Percentiles rank a stretch among this genome's conserved stretches.
Conservation (phyloP, 225 moss, liverwort and hornwort genomes). For the Bryum argenteum region DNA sequence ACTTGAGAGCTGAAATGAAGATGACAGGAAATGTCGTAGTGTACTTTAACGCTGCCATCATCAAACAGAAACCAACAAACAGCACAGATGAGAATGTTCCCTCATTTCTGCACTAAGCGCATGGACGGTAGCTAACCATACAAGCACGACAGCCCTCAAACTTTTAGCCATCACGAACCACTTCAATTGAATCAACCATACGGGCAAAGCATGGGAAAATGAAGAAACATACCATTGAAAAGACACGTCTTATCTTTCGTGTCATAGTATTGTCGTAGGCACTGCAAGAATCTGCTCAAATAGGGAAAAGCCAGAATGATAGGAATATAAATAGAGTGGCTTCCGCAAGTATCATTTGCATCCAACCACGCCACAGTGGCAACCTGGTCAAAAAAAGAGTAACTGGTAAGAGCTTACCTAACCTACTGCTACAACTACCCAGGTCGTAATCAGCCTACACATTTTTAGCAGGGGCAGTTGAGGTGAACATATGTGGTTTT, state of each 20-base stretch:
- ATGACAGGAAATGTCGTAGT: conserved; percentile 94
- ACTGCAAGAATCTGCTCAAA: conserved; percentile 92
- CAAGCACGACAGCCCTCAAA: not conserved
- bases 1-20: conserved; percentile 89
- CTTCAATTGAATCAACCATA: conserved; percentile 17
- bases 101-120: not conserved
- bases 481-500: conserved; percentile 4
- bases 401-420: conserved; percentile 29
- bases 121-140: not conserved
- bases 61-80: conserved; percentile 25
- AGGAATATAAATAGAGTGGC: conserved; percentile 87
- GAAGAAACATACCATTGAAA: conserved; percentile 68
- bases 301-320: conserved; percentile 88
- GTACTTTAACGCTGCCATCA: conserved; percentile 88
- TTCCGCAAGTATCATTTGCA: conserved; percentile 76
- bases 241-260: conserved; percentile 89
- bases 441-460: conserved; percentile 10
- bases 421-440: not conserved
- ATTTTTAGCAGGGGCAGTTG: conserved; percentile 2
- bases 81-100: conserved; percentile 4
- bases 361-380: conserved; percentile 68
- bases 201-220: conserved; percentile 15
- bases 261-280: conserved; percentile 87
- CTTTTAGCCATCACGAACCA: conserved; percentile 8
- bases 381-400: conserved; percentile 58